These are phyloP conservation scores for Periconia macrospinosa DNA, from an alignment of 2,329 filamentous ascomycete species.

Conservation along the genomic window DNA sequence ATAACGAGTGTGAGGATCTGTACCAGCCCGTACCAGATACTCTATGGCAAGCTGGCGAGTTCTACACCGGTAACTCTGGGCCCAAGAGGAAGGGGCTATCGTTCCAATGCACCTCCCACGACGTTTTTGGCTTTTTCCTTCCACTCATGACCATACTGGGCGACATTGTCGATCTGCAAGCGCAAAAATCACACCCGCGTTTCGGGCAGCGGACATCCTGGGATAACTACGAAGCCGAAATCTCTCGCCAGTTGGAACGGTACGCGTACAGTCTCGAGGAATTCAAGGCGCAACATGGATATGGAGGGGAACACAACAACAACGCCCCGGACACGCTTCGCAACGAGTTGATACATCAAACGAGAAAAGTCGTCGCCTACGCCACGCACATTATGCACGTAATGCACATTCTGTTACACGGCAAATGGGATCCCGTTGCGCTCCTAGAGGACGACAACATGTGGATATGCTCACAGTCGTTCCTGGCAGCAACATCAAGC, in stretches of 20 bases:
- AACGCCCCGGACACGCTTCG: conserved; percentile 41
- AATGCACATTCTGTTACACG: conserved; percentile 82
- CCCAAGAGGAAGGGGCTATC: conserved; percentile 63
- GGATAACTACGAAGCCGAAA: conserved; percentile 78
- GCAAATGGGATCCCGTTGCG: conserved; percentile 92
- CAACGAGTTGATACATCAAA: conserved; percentile 80
- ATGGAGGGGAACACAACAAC: conserved; percentile 38
- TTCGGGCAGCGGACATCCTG: conserved; percentile 76
- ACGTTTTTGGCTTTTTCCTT: conserved; percentile 89
- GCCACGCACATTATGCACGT: conserved; percentile 94
- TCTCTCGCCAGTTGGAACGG: conserved; percentile 74
- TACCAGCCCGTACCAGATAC: conserved; percentile 84
- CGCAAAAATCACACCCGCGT: conserved; percentile 83
- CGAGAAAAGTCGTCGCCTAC: conserved; percentile 83
- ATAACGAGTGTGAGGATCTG: conserved; percentile 78
- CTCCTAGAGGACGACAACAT: conserved; percentile 88
- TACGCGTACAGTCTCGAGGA: conserved; percentile 79
- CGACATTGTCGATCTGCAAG: conserved; percentile 87
- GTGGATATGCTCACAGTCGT: conserved; percentile 88
- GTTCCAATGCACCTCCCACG: conserved; percentile 82
- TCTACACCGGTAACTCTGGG: conserved; percentile 53
- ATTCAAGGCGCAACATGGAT: conserved; percentile 56
- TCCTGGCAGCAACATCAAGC: conserved; percentile 83
- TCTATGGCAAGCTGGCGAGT: conserved; percentile 82
- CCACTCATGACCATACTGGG: conserved; percentile 92